A percentile compares a stretch with the other conserved stretches of the same genome.
These are phyloP conservation scores for Plasmodium billcollinsi DNA, from an alignment of 169 alveolate species.

Conservation along the genomic window DNA sequence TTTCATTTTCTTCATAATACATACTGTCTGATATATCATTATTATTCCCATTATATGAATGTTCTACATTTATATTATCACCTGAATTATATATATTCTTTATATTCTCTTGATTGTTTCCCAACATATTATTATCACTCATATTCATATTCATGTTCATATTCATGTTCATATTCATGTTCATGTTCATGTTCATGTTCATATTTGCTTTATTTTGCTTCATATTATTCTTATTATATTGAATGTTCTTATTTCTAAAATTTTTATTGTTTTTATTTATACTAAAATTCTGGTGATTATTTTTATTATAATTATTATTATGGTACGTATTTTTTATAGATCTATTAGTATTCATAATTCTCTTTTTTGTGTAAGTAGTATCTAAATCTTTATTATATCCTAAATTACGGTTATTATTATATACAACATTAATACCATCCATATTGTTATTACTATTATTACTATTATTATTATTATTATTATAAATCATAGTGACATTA, in stretches of 20 bases:
- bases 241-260: constrained; percentile 4
- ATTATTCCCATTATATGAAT: background rate
- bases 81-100: background rate
- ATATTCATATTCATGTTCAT: background rate
- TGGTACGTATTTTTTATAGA: background rate
- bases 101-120: background rate
- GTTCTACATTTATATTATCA: background rate
- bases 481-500: background rate
- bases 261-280: constrained; percentile 11
- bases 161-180: background rate
- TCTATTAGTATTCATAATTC: background rate
- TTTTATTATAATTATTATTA: constrained; percentile 2
- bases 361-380: background rate
- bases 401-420: background rate
- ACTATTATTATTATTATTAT: background rate
- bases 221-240: constrained; percentile 1
- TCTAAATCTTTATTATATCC: constrained; percentile 8
- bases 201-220: background rate
- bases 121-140: background rate
- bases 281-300: constrained; percentile 14
- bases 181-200: background rate
- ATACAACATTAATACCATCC: background rate
- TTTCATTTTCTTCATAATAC: background rate
- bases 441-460: background rate
- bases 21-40: background rate